phyloP scores from a whole-genome alignment of 2,329 filamentous ascomycete genomes.

The Neocucurbitaria cava region DNA sequence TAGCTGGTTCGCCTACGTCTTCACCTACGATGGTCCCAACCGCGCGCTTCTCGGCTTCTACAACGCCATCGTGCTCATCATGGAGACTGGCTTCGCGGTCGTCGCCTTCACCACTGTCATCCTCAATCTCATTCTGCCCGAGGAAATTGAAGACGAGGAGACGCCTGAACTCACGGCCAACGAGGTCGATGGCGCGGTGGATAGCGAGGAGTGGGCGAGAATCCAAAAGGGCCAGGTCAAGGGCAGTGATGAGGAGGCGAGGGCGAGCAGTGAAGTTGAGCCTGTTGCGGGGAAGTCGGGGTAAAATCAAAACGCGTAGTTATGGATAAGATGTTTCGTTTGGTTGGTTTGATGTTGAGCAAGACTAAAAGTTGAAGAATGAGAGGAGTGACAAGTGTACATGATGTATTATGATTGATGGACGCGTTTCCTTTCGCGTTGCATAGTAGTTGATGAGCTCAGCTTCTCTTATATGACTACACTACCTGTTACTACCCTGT shows the following conservation, averaged over 20 bases:
- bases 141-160: conserved; percentile 75
- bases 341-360: too few relatives aligned
- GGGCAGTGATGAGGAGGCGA: conserved; percentile 29
- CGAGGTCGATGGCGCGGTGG: conserved; percentile 46
- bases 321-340: too few relatives aligned
- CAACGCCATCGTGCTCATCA: conserved; percentile 64
- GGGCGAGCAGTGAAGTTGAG: conserved; percentile 21
- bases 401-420: neutral
- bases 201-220: conserved; percentile 51
- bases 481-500: conserved; percentile 19
- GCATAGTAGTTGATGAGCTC: neutral
- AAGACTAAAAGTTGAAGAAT: neutral
- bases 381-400: neutral
- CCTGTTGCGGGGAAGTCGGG: conserved; percentile 15
- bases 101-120: conserved; percentile 75
- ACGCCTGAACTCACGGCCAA: conserved; percentile 53
- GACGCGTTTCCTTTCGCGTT: neutral
- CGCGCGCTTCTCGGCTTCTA: conserved; percentile 73
- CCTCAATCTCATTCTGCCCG: conserved; percentile 74
- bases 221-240: conserved; percentile 31
- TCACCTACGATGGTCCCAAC: conserved; percentile 75
- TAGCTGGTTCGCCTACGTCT: conserved; percentile 73
- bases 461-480: neutral
- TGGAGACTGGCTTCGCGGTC: conserved; percentile 70
- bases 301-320: too few relatives aligned